Evolutionary conservation across 495 filamentous ascomycete genomes (phyloP).

Genomic region (Trichoderma reesei): DNA sequence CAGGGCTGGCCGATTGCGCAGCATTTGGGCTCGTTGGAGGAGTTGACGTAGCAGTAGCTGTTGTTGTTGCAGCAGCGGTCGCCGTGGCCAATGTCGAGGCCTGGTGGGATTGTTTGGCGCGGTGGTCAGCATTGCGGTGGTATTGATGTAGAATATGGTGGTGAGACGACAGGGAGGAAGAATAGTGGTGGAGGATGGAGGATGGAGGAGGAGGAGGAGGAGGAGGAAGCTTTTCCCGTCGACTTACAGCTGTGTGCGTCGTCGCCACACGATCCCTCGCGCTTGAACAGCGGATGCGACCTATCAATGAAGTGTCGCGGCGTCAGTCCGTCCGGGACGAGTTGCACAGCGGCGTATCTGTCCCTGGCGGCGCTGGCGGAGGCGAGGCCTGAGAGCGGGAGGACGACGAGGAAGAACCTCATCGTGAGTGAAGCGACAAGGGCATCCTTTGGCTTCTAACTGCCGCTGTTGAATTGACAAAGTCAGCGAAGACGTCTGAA

Average conservation of each 20-base stretch:
- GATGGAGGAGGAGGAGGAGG: constrained; percentile 4
- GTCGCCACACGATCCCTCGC: neutral
- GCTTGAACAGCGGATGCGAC: constrained; percentile 7
- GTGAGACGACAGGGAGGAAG: neutral
- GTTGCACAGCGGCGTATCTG: neutral
- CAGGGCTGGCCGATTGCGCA: constrained; percentile 31
- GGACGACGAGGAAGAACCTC: neutral
- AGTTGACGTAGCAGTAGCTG: constrained; percentile 21
- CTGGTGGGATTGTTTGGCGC: no score
- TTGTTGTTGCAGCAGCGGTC: constrained; percentile 20
- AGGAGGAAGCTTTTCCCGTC: no score
- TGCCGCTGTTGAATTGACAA: no score
- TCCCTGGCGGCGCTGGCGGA: neutral
- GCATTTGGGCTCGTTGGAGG: constrained; percentile 19
- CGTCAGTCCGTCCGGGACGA: neutral
- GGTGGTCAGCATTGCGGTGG: neutral
- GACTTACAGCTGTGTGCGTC: constrained; percentile 11
- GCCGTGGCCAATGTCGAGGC: constrained; percentile 16
- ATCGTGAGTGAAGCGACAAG: neutral
- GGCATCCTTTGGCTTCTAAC: neutral
- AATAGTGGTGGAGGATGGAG: neutral
- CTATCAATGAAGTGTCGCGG: constrained; percentile 9
- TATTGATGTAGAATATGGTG: constrained; percentile 3
- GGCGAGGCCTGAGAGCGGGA: neutral
- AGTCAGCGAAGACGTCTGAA: no score